Conservation (phyloP, 495 filamentous ascomycete species). For the Lindgomyces ingoldianus region DNA sequence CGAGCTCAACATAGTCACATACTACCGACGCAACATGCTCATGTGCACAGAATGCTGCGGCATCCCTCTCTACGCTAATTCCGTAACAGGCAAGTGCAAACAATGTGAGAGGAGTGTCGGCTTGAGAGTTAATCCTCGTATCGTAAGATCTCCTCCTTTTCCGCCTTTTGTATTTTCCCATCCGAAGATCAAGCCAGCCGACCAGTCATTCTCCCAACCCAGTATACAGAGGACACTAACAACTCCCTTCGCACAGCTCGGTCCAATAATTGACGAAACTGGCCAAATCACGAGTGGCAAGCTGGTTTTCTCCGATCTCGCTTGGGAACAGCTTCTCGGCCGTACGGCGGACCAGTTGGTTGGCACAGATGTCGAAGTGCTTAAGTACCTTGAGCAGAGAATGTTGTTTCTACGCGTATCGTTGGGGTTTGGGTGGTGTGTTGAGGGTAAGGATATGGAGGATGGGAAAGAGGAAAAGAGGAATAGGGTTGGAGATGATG, state of each 20-base stretch:
- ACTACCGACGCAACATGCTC: slow-evolving; percentile 52
- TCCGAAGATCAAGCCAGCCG: background rate
- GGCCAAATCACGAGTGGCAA: slow-evolving; percentile 52
- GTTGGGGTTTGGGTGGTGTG: slow-evolving; percentile 55
- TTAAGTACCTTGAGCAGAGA: slow-evolving; percentile 53
- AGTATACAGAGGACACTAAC: background rate
- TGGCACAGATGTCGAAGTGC: slow-evolving; percentile 29
- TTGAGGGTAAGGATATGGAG: slow-evolving; percentile 7
- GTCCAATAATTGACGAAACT: slow-evolving; percentile 58
- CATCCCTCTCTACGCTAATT: slow-evolving; percentile 57
- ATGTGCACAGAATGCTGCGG: slow-evolving; percentile 64
- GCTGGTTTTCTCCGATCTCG: slow-evolving; percentile 54
- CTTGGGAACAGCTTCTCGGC: slow-evolving; percentile 58
- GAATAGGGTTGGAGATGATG: slow-evolving; percentile 12
- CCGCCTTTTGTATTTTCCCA: background rate
- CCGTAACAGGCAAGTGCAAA: slow-evolving; percentile 50
- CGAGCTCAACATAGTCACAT: slow-evolving; percentile 54
- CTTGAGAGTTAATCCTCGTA: slow-evolving; percentile 57
- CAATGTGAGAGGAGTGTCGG: slow-evolving; percentile 51
- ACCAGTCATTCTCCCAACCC: background rate
- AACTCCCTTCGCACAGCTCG: slow-evolving; percentile 41
- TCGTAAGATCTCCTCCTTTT: slow-evolving; percentile 38
- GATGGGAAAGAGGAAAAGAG: slow-evolving; percentile 29
- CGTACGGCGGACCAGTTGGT: slow-evolving; percentile 44
- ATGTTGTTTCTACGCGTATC: slow-evolving; percentile 56